Evolutionary conservation across 495 filamentous ascomycete species (phyloP).

Genomic region (Parmelia sp.): DNA sequence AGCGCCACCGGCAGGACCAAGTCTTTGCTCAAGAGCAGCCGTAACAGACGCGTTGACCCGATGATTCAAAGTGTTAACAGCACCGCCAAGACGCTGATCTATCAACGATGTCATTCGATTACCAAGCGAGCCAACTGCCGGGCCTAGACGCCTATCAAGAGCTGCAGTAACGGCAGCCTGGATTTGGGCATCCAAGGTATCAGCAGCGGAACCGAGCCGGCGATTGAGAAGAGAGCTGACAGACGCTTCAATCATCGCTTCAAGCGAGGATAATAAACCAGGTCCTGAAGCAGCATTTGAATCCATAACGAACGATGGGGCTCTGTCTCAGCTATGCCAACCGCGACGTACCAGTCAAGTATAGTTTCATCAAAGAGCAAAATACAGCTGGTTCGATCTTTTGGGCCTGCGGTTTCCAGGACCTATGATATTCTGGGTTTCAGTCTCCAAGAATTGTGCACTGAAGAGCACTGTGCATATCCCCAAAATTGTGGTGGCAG

Average conservation of each 20-base stretch:
- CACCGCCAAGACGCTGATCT: not conserved
- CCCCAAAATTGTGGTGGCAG: not conserved
- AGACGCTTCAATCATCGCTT: not conserved
- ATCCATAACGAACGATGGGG: not conserved
- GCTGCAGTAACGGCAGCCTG: not conserved
- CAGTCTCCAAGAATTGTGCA: not conserved
- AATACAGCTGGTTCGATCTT: not conserved
- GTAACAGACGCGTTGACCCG: not conserved
- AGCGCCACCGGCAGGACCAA: constrained; percentile 1
- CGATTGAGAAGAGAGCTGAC: not conserved
- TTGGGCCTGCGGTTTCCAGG: not conserved
- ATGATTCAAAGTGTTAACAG: not conserved
- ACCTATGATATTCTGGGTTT: not conserved
- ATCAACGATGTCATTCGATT: not conserved
- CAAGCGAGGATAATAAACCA: not conserved
- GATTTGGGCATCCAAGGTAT: not conserved
- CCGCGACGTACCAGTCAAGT: not conserved
- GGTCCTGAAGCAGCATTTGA: not conserved
- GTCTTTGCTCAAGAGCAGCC: constrained; percentile 3
- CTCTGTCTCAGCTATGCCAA: not conserved
- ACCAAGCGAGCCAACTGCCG: not conserved
- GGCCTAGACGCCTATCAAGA: not conserved
- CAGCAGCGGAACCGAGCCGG: not conserved
- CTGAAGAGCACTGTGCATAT: not conserved
- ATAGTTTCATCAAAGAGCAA: not conserved